A percentile compares a stretch with the other conserved stretches of the same genome.
These are phyloP conservation scores for Kokia cookei DNA, from an alignment of 441 rosid species.

Conservation along the genomic window DNA sequence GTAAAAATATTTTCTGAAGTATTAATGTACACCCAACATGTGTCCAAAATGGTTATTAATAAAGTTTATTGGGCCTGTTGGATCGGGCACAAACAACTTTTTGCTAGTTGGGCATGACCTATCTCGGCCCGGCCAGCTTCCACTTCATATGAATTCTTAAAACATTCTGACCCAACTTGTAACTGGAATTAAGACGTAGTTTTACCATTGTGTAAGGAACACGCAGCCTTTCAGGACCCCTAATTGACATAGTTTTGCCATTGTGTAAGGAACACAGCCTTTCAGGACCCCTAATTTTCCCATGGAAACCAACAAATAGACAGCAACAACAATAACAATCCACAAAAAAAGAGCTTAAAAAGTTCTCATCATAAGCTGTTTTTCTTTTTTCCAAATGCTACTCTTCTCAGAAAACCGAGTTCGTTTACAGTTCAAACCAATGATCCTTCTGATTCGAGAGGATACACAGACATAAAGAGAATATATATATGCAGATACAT, in stretches of 20 bases:
- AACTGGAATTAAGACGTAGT: background rate
- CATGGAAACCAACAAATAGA: background rate
- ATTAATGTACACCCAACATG: background rate
- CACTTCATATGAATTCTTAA: background rate
- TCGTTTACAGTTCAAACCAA: background rate
- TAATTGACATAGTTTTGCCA: background rate
- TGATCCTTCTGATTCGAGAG: background rate
- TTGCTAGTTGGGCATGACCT: background rate
- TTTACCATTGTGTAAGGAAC: background rate
- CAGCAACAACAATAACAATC: background rate
- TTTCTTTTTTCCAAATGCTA: background rate
- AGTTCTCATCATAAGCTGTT: background rate
- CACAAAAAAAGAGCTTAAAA: background rate
- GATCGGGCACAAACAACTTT: background rate
- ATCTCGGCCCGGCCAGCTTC: background rate
- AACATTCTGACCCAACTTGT: background rate
- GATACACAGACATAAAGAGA: background rate
- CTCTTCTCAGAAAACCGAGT: background rate
- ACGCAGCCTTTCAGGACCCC: background rate
- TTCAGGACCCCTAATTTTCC: background rate
- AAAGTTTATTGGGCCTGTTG: background rate
- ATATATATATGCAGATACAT: background rate
- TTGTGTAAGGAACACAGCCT: background rate
- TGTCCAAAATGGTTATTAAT: background rate
- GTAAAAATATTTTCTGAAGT: background rate